Percentiles rank a stretch among this genome's conserved stretches.
Conservation (phyloP, 2,329 filamentous ascomycete genomes). For the Colletotrichum gloeosporioides region DNA sequence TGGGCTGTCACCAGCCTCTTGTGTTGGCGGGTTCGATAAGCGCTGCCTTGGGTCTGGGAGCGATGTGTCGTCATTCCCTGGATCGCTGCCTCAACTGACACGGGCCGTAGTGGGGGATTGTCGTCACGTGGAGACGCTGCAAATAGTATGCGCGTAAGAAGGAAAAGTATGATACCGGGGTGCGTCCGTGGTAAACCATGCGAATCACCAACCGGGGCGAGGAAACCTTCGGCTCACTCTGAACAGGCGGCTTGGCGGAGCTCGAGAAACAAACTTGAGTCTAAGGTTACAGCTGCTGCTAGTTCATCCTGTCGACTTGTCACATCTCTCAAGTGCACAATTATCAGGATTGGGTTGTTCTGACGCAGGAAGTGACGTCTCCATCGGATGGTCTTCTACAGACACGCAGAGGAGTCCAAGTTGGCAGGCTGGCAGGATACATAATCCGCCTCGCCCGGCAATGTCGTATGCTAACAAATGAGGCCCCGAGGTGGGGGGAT, state of each 20-base stretch:
- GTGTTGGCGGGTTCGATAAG: conserved; percentile 9
- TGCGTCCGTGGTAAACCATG: neutral
- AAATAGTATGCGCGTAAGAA: neutral
- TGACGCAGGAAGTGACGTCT: neutral
- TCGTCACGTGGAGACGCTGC: conserved; percentile 14
- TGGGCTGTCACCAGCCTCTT: conserved; percentile 14
- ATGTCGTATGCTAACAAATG: neutral
- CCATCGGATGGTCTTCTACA: neutral
- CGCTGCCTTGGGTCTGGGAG: conserved; percentile 11
- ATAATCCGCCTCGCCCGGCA: neutral
- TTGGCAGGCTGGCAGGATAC: neutral
- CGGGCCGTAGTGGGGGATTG: conserved; percentile 12
- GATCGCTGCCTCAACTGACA: conserved; percentile 10
- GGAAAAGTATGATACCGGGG: neutral
- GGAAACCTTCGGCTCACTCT: neutral
- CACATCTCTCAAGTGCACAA: neutral
- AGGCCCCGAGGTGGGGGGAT: neutral
- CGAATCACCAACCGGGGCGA: neutral
- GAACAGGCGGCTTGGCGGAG: neutral
- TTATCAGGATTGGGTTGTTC: neutral
- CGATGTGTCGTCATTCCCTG: conserved; percentile 20
- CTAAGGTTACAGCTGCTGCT: neutral
- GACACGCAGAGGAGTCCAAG: neutral
- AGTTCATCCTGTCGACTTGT: neutral
- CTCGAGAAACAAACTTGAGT: neutral